Percentiles rank a stretch among this genome's conserved stretches.
Conservation (phyloP, 164 flowering plant genomes). For the Vitis rupestris region DNA sequence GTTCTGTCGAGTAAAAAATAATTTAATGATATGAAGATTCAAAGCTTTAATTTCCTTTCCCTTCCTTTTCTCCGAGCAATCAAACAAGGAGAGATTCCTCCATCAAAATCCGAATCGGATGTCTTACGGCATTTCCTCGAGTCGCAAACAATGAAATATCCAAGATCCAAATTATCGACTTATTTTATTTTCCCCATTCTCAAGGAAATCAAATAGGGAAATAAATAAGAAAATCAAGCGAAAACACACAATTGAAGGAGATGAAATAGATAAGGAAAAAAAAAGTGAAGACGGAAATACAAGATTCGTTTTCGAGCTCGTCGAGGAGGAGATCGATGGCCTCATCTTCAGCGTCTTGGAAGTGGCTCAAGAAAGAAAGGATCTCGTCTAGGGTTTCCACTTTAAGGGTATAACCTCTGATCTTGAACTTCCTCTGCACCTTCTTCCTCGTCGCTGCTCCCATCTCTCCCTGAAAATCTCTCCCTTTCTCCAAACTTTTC, state of each 20-base stretch:
- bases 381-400: constrained; percentile 70
- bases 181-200: too few species aligned
- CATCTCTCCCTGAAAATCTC: constrained; percentile 29
- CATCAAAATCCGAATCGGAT: too few species aligned
- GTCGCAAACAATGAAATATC: too few species aligned
- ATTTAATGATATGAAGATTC: too few species aligned
- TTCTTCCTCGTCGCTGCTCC: constrained; percentile 47
- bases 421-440: constrained; percentile 69
- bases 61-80: too few species aligned
- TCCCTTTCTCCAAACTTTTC: not conserved
- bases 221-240: not conserved
- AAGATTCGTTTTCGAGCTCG: constrained; percentile 57
- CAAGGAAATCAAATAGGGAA: too few species aligned
- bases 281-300: constrained; percentile 23
- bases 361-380: constrained; percentile 54
- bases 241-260: not conserved
- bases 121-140: too few species aligned
- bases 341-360: constrained; percentile 61
- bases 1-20: not conserved
- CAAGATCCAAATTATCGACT: too few species aligned
- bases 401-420: constrained; percentile 71
- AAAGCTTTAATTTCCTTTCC: too few species aligned
- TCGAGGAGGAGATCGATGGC: constrained; percentile 89
- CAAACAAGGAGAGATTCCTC: too few species aligned
- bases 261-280: not conserved